A percentile compares a stretch with the other conserved stretches of the same genome.
These are phyloP conservation scores for Clavulina sp. DNA, from an alignment of 768 basidiomycete genomes.

Conservation along the genomic window DNA sequence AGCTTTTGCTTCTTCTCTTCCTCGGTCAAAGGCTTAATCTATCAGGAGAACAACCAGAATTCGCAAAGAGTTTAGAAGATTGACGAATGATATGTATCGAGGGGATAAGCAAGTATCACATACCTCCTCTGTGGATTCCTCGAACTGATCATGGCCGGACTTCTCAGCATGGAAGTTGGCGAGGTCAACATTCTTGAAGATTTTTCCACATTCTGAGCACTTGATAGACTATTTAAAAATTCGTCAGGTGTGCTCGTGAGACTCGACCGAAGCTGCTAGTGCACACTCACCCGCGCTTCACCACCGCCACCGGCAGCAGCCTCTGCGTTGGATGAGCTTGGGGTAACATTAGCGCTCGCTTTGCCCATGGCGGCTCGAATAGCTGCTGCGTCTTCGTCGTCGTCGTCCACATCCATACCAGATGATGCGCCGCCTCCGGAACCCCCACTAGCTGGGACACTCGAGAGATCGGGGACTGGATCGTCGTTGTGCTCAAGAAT, in stretches of 20 bases:
- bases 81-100: not conserved
- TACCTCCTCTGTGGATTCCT: conserved; percentile 90
- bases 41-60: not conserved
- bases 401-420: conserved; percentile 26
- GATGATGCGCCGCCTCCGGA: conserved; percentile 24
- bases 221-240: conserved; percentile 46
- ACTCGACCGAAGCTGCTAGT: not conserved
- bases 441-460: conserved; percentile 14
- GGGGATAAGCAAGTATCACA: conserved; percentile 3
- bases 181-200: conserved; percentile 69
- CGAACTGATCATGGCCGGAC: conserved; percentile 88
- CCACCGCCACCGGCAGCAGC: conserved; percentile 61
- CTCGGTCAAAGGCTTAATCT: conserved; percentile 91
- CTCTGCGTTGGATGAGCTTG: conserved; percentile 18
- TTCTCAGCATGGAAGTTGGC: conserved; percentile 91
- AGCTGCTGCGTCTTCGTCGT: conserved; percentile 57
- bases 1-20: conserved; percentile 79
- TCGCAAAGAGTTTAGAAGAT: not conserved
- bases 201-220: conserved; percentile 69
- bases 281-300: conserved; percentile 16
- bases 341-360: conserved; percentile 22
- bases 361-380: conserved; percentile 31
- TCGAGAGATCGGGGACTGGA: conserved; percentile 45
- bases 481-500: conserved; percentile 65
- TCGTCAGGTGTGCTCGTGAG: not conserved